Base-by-base conservation (phyloP, 2,329 filamentous ascomycete genomes). In the Ambrosiella cleistominuta region DNA sequence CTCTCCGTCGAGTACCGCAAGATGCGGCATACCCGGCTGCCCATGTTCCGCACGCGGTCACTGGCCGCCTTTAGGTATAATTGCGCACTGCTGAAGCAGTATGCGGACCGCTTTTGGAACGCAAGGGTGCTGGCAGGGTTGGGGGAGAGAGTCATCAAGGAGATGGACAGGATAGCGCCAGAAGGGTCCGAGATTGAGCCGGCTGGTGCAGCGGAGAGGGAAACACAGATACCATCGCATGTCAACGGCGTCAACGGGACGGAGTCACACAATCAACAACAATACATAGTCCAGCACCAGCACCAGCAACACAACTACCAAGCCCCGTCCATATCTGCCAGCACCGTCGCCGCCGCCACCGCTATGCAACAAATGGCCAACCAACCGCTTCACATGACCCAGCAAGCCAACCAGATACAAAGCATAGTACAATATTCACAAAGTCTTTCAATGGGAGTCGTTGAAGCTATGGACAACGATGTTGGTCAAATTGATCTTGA, bases 1-100 rank as follows among this genome's bases (percentile, higher is more conserved):
- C 70, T 84, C 1, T 81, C 77, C 52, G 78, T 83, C 1, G 76
- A 78, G 11, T 83, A 83, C 62, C 74, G 78, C 50, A 82, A 82
- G 64, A 80, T 83, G 78, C 73, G 80, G 1, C 77, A 81, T 62
- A 80, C 77, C 59, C 74, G 74, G 11, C 68, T 81, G 0, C 75
- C 79, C 1, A 77, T 81, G 71, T 81, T 80, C 61, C 74, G 79
- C 3, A 71, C 72, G 0, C 70, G 80, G n/a, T 75, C 77, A 4
- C 75, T 77, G 62, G 70, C 70, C 12, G 70, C 75, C 0, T 82
- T 83, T 63, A 72, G 73, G 55, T 72, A 72, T 50, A 77, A 79
- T 45, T 79, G 78, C 9, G 70, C 74, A 1, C 70, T 79, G 39
- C 68, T 83, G 3, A 71, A 74, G 19, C 69, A 71, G 12, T 73